These are phyloP conservation scores for Arabidopsis suecica DNA, from an alignment of 345 rosid species.

Conservation along the genomic window DNA sequence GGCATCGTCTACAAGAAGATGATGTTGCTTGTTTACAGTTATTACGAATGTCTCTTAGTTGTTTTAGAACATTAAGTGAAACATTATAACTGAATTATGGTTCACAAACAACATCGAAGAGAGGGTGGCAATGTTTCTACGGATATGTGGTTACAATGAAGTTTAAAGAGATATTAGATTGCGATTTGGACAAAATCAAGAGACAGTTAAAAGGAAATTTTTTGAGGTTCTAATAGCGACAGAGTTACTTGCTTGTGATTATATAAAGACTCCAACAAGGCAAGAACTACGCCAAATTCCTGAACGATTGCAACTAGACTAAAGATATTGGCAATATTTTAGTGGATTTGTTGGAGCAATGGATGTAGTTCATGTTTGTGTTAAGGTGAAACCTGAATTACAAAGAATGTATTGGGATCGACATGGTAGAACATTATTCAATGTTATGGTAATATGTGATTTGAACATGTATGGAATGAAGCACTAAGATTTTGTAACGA, in stretches of 20 bases:
- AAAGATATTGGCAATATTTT: not conserved
- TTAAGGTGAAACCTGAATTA: no score
- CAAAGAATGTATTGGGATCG: not conserved
- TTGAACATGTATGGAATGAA: not conserved
- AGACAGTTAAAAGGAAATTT: not conserved
- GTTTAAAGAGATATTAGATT: not conserved
- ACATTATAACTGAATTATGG: not conserved
- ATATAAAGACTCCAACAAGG: not conserved
- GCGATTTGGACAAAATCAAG: not conserved
- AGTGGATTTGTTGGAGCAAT: no score
- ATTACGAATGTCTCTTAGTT: not conserved
- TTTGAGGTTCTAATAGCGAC: not conserved
- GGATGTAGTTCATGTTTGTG: no score
- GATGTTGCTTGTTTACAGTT: not conserved
- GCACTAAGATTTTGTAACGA: not conserved
- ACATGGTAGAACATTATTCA: not conserved
- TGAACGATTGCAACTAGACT: not conserved
- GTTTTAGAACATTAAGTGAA: not conserved
- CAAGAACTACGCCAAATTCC: not conserved
- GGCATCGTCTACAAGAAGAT: not conserved
- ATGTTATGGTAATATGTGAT: not conserved
- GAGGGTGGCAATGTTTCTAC: not conserved
- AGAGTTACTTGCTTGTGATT: not conserved
- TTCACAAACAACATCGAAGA: not conserved
- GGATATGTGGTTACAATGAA: not conserved